Evolutionary conservation across 345 rosid species (phyloP), one percentile per base, ranked within the genome.

Genomic region (Eucalyptus albens): DNA sequence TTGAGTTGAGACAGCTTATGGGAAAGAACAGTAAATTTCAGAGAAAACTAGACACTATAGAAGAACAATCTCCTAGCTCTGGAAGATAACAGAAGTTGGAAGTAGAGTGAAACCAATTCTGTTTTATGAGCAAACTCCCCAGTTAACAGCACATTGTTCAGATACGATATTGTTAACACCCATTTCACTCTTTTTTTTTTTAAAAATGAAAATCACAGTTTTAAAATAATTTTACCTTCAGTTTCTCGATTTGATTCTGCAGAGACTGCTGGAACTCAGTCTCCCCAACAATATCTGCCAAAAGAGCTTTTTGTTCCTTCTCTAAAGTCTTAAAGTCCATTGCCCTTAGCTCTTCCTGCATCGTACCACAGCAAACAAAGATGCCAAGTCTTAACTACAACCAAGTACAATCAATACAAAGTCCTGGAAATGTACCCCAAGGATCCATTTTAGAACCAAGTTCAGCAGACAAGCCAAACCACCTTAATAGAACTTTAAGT

Each of bases 271-370:
- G 89, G 92, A 93, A 94, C 92, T 94, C 92, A 5, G 91, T 86
- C 90, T 95, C 97, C 80, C 92, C 94, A 27, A 87, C 94, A 90
- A 93, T 96, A 89, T 96, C 98, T 88, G 94, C 92, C 59, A 91
- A 88, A 87, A 96, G 93, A 42, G 95, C 93, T 77, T 92, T 86
- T 83, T 92, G 92, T 92, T 94, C 95, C 91, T 93, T 95, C 90
- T 95, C 95, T 62, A 94, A 95, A 11, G 93, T 90, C 88, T 87
- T 91, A 17, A 89, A 50, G 77, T 93, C 96, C 94, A 94, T 88
- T 47, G 89, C 94, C 93, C 93, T 62, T 56, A 94, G 90, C 91
- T 96, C 98, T 67, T 94, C 91, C 98, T 97, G 91, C 90, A 91
- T 49, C 9, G 11, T 15, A 42, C 67, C 59, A 50, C 67, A 33